These are phyloP conservation scores for Aureobasidium leucospermi DNA, from an alignment of 2,329 filamentous ascomycete genomes.

Conservation along the genomic window DNA sequence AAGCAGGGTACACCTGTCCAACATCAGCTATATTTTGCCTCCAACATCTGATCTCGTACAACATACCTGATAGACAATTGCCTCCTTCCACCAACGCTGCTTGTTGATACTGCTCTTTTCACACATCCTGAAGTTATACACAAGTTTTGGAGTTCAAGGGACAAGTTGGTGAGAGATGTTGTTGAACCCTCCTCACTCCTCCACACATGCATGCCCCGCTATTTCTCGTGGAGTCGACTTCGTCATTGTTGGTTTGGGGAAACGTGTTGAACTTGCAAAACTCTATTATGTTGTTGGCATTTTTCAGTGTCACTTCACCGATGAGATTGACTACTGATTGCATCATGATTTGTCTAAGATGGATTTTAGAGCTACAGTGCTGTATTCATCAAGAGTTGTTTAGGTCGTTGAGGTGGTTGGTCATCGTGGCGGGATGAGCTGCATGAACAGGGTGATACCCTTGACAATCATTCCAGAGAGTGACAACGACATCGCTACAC, in stretches of 20 bases:
- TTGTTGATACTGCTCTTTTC: background rate
- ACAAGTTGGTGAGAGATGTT: background rate
- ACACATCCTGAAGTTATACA: background rate
- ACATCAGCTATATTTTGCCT: background rate
- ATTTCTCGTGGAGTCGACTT: background rate
- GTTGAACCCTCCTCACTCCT: background rate
- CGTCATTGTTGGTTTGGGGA: background rate
- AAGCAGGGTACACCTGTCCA: slow-evolving; percentile 49
- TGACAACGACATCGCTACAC: background rate
- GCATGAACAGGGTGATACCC: background rate
- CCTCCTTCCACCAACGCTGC: slow-evolving; percentile 32
- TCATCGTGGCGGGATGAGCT: background rate
- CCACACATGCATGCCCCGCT: background rate
- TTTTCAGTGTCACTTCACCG: background rate
- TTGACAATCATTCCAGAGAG: background rate
- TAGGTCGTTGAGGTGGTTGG: too few species aligned
- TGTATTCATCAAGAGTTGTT: too few species aligned
- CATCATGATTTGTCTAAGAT: too few species aligned
- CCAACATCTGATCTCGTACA: background rate
- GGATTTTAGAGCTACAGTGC: too few species aligned
- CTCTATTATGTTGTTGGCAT: background rate
- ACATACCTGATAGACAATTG: slow-evolving; percentile 26
- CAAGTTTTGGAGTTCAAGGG: background rate
- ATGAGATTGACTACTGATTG: too few species aligned
- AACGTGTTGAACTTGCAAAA: background rate